Percentiles rank a stretch among this genome's conserved stretches.
phyloP scores from a whole-genome alignment of 1,139 yeast species.

The Torulaspora globosa region DNA sequence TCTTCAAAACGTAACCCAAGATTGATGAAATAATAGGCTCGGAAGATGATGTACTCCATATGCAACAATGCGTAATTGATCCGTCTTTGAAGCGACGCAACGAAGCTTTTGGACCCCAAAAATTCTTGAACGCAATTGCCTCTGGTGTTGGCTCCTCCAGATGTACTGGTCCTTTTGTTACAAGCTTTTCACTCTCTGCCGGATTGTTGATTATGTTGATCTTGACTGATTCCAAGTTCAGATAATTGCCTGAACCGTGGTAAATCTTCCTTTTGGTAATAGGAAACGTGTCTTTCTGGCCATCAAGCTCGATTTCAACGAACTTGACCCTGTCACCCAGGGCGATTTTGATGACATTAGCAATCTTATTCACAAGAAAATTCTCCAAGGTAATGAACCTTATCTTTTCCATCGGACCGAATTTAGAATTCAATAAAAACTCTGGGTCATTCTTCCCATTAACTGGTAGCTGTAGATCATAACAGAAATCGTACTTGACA shows the following conservation, averaged over 20 bases:
- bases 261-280: slow-evolving; percentile 52
- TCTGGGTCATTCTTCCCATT: slow-evolving; percentile 18
- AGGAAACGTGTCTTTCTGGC: slow-evolving; percentile 36
- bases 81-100: slow-evolving; percentile 91
- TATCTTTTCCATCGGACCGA: slow-evolving; percentile 71
- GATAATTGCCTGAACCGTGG: slow-evolving; percentile 22
- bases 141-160: slow-evolving; percentile 53
- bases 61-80: slow-evolving; percentile 79
- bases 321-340: slow-evolving; percentile 60
- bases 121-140: slow-evolving; percentile 62
- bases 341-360: slow-evolving; percentile 57
- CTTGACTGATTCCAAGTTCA: slow-evolving; percentile 37
- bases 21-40: slow-evolving; percentile 69
- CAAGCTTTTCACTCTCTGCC: slow-evolving; percentile 69
- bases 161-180: slow-evolving; percentile 74
- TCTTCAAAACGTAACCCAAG: slow-evolving; percentile 55
- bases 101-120: slow-evolving; percentile 88
- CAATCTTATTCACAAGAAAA: slow-evolving; percentile 57
- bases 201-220: slow-evolving; percentile 72
- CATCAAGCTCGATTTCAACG: slow-evolving; percentile 36
- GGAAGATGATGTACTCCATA: slow-evolving; percentile 63
- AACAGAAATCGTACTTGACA: slow-evolving; percentile 62
- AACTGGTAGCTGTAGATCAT: slow-evolving; percentile 46
- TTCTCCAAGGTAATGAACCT: slow-evolving; percentile 68
- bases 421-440: slow-evolving; percentile 35